Percentiles rank a stretch among this genome's conserved stretches.
Conservation (phyloP, 371 early-diverging fungal genomes). For the Mucor lusitanicus region DNA sequence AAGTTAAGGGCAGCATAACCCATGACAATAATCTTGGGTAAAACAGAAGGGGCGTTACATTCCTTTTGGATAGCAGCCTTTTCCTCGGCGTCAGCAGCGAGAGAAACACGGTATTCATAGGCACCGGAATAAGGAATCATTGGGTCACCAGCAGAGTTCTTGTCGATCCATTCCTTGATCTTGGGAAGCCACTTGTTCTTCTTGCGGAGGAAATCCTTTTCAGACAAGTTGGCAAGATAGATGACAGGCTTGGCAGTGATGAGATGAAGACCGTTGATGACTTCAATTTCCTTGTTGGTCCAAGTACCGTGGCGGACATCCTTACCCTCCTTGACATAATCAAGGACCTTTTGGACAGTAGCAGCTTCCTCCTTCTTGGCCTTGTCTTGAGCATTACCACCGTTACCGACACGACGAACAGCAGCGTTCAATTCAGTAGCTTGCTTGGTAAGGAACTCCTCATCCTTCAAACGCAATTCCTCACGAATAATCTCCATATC, state of each 20-base stretch:
- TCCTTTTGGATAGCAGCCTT: constrained; percentile 66
- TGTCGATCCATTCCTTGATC: constrained; percentile 93
- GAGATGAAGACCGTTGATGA: constrained; percentile 90
- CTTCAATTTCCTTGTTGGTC: constrained; percentile 90
- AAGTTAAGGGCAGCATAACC: constrained; percentile 93
- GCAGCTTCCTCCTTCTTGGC: constrained; percentile 88
- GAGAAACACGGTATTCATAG: constrained; percentile 67
- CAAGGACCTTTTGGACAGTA: constrained; percentile 72
- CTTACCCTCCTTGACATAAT: constrained; percentile 75
- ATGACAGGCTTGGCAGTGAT: constrained; percentile 98
- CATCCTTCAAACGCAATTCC: constrained; percentile 96
- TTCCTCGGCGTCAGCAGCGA: constrained; percentile 53
- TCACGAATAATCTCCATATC: constrained; percentile 97
- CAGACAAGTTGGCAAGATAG: constrained; percentile 94
- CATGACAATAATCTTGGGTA: constrained; percentile 89
- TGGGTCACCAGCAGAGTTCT: constrained; percentile 82
- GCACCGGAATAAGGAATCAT: constrained; percentile 92
- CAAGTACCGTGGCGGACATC: constrained; percentile 90
- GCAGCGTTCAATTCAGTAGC: constrained; percentile 62
- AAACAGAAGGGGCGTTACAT: constrained; percentile 62
- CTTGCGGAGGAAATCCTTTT: constrained; percentile 85
- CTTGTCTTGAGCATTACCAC: constrained; percentile 84
- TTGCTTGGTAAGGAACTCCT: constrained; percentile 81
- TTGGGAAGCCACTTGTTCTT: constrained; percentile 93
- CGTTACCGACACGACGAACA: constrained; percentile 70